Conservation (phyloP, 2,329 filamentous ascomycete species). For the Alternaria arbusti region DNA sequence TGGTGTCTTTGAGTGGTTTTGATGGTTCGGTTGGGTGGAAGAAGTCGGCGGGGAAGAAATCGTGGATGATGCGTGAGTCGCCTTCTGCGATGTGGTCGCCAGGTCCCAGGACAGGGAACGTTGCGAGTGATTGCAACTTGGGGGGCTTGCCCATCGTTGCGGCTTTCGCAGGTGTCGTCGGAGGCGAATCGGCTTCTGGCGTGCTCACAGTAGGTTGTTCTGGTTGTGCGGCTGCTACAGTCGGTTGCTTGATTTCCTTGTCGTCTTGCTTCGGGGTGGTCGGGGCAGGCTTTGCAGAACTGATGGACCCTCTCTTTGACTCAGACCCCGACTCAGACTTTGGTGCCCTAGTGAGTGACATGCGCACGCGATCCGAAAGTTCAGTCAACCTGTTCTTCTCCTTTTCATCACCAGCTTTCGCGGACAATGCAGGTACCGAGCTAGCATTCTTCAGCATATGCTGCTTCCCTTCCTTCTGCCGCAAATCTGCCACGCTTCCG, state of each 20-base stretch:
- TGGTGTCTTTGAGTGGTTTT: conserved; percentile 58
- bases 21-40: conserved; percentile 34
- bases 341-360: conserved; percentile 31
- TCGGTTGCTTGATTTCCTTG: conserved; percentile 1
- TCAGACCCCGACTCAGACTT: conserved; percentile 36
- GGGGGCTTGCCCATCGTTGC: conserved; percentile 20
- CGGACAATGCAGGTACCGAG: conserved; percentile 36
- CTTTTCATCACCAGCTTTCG: conserved; percentile 20
- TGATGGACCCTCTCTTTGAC: conserved; percentile 16
- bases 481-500: conserved; percentile 37
- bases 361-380: conserved; percentile 34
- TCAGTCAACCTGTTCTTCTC: conserved; percentile 25
- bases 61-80: conserved; percentile 75
- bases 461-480: conserved; percentile 29
- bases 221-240: conserved; percentile 3
- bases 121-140: conserved; percentile 50
- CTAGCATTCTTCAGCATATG: conserved; percentile 35
- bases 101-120: conserved; percentile 51
- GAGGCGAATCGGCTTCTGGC: not conserved
- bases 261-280: conserved; percentile 15
- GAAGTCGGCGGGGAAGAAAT: conserved; percentile 65
- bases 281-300: conserved; percentile 12
- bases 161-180: not conserved
- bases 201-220: not conserved
- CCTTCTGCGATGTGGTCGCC: conserved; percentile 74